A percentile compares a stretch with the other conserved stretches of the same genome.
phyloP scores from a whole-genome alignment of 2,329 filamentous ascomycete genomes.

The Pezicula rhizophila region DNA sequence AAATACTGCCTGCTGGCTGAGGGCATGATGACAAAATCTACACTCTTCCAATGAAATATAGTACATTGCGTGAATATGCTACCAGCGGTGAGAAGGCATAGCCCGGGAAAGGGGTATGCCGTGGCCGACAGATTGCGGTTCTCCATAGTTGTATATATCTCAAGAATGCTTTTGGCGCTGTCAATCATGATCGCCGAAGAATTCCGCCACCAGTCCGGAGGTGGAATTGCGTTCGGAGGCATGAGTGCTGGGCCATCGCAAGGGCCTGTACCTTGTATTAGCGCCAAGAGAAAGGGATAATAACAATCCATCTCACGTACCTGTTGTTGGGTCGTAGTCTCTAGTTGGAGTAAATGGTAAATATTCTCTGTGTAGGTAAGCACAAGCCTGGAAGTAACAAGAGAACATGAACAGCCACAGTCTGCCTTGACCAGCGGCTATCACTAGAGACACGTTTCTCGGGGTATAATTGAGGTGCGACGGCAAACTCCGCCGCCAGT shows the following conservation, averaged over 20 bases:
- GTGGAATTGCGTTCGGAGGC: background rate
- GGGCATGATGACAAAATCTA: background rate
- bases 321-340: slow-evolving; percentile 1
- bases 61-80: background rate
- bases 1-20: background rate
- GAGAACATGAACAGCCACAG: background rate
- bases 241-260: slow-evolving; percentile 1
- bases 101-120: slow-evolving; percentile 2
- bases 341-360: background rate
- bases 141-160: slow-evolving; percentile 1
- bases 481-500: background rate
- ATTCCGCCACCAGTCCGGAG: background rate
- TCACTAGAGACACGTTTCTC: background rate
- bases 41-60: slow-evolving; percentile 1
- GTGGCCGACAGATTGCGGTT: background rate
- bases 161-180: slow-evolving; percentile 1
- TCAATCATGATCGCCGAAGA: background rate
- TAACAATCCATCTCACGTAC: background rate
- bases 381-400: slow-evolving; percentile 2
- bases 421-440: slow-evolving; percentile 1
- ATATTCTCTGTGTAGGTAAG: slow-evolving; percentile 1
- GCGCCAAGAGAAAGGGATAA: background rate
- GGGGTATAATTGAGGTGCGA: background rate
- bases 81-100: slow-evolving; percentile 1
- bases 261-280: background rate